These are phyloP conservation scores for Claviceps spartinae DNA, from an alignment of 2,329 filamentous ascomycete species.

Conservation along the genomic window DNA sequence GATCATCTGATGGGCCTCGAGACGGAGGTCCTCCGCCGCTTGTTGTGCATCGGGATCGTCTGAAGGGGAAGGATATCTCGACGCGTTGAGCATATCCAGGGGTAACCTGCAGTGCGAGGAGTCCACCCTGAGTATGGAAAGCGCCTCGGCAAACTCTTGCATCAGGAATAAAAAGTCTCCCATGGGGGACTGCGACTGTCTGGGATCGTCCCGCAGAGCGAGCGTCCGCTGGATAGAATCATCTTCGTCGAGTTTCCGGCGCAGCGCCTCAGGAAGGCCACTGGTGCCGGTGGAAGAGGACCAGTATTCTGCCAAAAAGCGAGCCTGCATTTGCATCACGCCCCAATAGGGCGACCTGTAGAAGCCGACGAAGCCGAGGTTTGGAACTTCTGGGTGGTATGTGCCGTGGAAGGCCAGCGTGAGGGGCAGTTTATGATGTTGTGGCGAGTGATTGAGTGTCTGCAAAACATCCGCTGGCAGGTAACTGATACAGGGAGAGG, in stretches of 20 bases:
- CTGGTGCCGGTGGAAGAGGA: conserved; percentile 13
- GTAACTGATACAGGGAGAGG: conserved; percentile 49
- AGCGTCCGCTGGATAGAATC: conserved; percentile 32
- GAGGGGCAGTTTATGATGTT: conserved; percentile 43
- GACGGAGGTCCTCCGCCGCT: conserved; percentile 30
- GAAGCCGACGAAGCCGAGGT: conserved; percentile 68
- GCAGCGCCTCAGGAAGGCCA: conserved; percentile 15
- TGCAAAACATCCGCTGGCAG: conserved; percentile 43
- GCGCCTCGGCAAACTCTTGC: conserved; percentile 50
- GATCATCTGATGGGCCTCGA: conserved; percentile 30
- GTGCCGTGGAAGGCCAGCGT: conserved; percentile 56
- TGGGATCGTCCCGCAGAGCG: conserved; percentile 36
- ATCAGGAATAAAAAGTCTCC: conserved; percentile 67
- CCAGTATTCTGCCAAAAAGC: conserved; percentile 53
- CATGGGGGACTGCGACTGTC: conserved; percentile 63
- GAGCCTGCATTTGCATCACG: conserved; percentile 75
- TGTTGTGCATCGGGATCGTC: conserved; percentile 22
- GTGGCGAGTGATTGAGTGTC: conserved; percentile 42
- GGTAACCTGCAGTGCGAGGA: conserved; percentile 25
- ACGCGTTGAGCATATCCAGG: conserved; percentile 42
- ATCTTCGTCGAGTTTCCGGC: conserved; percentile 29
- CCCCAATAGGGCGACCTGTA: conserved; percentile 80
- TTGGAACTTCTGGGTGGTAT: conserved; percentile 44
- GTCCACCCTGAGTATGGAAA: conserved; percentile 34
- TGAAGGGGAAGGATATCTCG: conserved; percentile 33